These are phyloP conservation scores for Lentinula detonsa DNA, from an alignment of 768 basidiomycete species.

Conservation along the genomic window DNA sequence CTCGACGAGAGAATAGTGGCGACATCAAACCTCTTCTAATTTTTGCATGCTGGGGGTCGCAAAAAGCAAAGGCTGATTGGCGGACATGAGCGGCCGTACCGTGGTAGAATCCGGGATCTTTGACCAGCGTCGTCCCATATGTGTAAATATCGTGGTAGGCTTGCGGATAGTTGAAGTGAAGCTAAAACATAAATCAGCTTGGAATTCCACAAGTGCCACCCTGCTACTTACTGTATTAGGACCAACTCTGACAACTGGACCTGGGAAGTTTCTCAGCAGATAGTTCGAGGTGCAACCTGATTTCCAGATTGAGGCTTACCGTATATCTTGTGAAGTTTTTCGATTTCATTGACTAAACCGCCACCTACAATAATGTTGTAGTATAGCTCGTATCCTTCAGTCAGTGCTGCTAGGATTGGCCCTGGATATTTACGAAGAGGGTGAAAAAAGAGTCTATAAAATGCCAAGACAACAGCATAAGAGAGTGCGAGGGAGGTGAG, in stretches of 20 bases:
- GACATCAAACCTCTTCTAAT: conserved; percentile 10
- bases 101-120: conserved; percentile 11
- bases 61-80: conserved; percentile 9
- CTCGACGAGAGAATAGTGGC: conserved; percentile 14
- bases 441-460: conserved; percentile 19
- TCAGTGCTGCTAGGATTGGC: conserved; percentile 21
- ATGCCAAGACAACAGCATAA: background rate
- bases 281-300: background rate
- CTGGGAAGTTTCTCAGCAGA: conserved; percentile 3
- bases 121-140: conserved; percentile 8
- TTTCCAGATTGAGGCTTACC: conserved; percentile 11
- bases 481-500: background rate
- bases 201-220: background rate
- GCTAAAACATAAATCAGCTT: conserved; percentile 4
- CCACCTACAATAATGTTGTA: conserved; percentile 21
- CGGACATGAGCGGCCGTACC: conserved; percentile 5
- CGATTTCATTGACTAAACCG: conserved; percentile 19
- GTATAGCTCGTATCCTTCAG: conserved; percentile 20
- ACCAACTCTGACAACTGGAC: conserved; percentile 18
- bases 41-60: conserved; percentile 11
- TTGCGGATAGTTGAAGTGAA: conserved; percentile 17
- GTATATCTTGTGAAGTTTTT: conserved; percentile 20
- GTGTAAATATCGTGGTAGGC: conserved; percentile 19
- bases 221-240: conserved; percentile 16
- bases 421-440: conserved; percentile 23